phyloP scores from a whole-genome alignment of 208 protist genomes.

The Ichthyophonus hoferi region DNA sequence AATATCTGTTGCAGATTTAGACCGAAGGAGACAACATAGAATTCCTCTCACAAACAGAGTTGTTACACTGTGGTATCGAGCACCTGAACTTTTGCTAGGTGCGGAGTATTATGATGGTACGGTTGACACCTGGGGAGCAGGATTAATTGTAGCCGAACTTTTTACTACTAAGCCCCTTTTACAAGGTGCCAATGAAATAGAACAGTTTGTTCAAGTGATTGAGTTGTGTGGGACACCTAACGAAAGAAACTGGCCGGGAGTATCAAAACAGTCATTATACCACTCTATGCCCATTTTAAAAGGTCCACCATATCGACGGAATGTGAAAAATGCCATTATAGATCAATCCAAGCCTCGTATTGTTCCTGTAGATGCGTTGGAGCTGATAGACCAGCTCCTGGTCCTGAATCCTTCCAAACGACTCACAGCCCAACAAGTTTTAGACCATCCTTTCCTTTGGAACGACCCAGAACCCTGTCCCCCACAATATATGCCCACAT shows the following conservation, averaged over 20 bases:
- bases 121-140: slow-evolving; percentile 74
- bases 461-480: background rate
- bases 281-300: too few species aligned
- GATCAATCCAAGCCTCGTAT: background rate
- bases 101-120: slow-evolving; percentile 53
- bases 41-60: slow-evolving; percentile 56
- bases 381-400: background rate
- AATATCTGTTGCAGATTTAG: background rate
- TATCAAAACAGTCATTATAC: background rate
- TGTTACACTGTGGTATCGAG: slow-evolving; percentile 75
- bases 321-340: background rate
- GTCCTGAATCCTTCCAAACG: background rate
- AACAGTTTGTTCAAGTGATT: slow-evolving; percentile 5
- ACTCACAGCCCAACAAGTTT: background rate
- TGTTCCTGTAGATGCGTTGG: background rate
- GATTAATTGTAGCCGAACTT: slow-evolving; percentile 54
- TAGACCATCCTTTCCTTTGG: background rate
- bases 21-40: background rate
- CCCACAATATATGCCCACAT: background rate
- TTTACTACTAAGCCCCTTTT: slow-evolving; percentile 36
- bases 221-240: slow-evolving; percentile 24
- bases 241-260: background rate
- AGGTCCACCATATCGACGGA: too few species aligned
- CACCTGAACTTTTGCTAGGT: slow-evolving; percentile 71
- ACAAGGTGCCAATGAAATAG: slow-evolving; percentile 38